Evolutionary conservation across 2,329 filamentous ascomycete species (phyloP), one percentile per base, ranked within the genome.

Genomic region (Coniochaeta sp.): DNA sequence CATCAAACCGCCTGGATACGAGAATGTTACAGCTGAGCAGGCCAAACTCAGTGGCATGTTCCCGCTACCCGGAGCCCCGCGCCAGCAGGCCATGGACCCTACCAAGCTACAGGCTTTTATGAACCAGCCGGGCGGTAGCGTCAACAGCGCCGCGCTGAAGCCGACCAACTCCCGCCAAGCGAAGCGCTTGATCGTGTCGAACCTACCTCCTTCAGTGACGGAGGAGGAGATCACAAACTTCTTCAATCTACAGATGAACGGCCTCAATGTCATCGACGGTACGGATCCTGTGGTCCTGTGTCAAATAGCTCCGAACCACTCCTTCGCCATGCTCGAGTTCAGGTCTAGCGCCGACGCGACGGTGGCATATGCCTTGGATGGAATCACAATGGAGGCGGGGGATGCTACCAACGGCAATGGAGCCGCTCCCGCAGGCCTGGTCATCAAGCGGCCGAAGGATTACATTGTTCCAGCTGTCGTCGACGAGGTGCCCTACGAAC

Each of bases 31-130:
- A 2, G 92, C 95, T 24, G 96, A 99, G 75, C 96, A 99, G 74
- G 96, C 95, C 58, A 99, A 99, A 80, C 83, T 99, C 52, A 99
- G 96, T 66, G 89, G 93, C 79, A 97, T 99, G 95, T 99, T 99
- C 79, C 93, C 96, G 62, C 85, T 99, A 54, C 95, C 95, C 3
- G 95, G 95, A 65, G 95, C 95, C 63, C 95, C 95, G 59, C 87
- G 95, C 67, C 92, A 96, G 73, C 93, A 97, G 70, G 89, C 91
- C 36, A 95, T 98, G 88, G 95, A 99, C 67, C 93, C 93, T 17
- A 90, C 86, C 68, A 93, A 93, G 74, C 82, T 99, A 56, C 92
- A 97, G 73, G 92, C 93, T 24, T 96, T 99, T 74, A 96, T 97
- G 86, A 93, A 90, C 73, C 92, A 96, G 71, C 90, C 93, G 16